Evolutionary conservation across 768 basidiomycete species (phyloP).

Genomic region (Pulveroboletus frians): DNA sequence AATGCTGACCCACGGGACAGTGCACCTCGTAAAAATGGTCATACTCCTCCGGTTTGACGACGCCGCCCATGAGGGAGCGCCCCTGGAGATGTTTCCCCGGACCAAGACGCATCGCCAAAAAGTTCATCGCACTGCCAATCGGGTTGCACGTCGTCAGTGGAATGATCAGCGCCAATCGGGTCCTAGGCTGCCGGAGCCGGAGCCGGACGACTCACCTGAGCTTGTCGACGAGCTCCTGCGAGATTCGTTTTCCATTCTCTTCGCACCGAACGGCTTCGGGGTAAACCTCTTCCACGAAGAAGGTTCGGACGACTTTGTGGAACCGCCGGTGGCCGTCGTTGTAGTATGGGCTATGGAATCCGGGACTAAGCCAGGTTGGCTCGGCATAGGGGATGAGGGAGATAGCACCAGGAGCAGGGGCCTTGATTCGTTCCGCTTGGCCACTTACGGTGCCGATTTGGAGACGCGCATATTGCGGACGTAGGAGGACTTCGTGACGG

Average conservation of each 20-base stretch:
- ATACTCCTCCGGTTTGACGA: conserved; percentile 79
- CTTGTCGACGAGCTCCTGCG: conserved; percentile 79
- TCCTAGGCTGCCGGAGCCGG: too few relatives aligned
- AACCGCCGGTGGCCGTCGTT: conserved; percentile 67
- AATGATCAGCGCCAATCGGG: background rate
- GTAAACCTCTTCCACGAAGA: conserved; percentile 68
- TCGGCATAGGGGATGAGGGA: conserved; percentile 83
- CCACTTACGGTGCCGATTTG: conserved; percentile 61
- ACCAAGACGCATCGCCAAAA: conserved; percentile 66
- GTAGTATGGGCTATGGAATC: conserved; percentile 75
- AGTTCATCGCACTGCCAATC: conserved; percentile 48
- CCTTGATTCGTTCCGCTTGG: conserved; percentile 50
- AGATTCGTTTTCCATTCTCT: conserved; percentile 81
- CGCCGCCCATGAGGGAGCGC: conserved; percentile 68
- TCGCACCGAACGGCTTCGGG: conserved; percentile 77
- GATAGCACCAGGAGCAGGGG: conserved; percentile 54
- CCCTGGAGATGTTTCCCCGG: conserved; percentile 87
- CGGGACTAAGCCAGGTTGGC: conserved; percentile 69
- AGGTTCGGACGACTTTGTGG: conserved; percentile 69
- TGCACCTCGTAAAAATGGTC: conserved; percentile 90
- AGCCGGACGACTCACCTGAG: conserved; percentile 55
- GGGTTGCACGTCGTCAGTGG: background rate
- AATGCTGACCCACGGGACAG: background rate
- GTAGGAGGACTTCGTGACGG: conserved; percentile 70
- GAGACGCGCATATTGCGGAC: conserved; percentile 67